Conservation (phyloP, 768 basidiomycete genomes). For the Russula brevipes region DNA sequence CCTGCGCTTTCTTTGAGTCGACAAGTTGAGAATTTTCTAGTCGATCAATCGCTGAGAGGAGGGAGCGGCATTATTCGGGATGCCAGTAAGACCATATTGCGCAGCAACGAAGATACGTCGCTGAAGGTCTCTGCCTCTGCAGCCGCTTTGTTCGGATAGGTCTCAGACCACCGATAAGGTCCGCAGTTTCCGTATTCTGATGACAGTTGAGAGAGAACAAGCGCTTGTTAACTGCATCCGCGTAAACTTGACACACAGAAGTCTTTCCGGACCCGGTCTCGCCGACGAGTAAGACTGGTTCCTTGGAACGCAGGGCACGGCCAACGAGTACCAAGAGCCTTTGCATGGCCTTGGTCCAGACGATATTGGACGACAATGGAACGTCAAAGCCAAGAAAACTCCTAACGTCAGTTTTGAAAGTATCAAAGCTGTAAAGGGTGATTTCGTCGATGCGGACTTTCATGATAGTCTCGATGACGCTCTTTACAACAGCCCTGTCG, state of each 20-base stretch:
- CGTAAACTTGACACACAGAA: constrained; percentile 88
- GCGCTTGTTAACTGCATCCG: constrained; percentile 53
- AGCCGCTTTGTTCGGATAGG: constrained; percentile 74
- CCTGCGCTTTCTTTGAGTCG: constrained; percentile 31
- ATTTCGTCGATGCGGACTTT: constrained; percentile 76
- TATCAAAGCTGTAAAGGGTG: constrained; percentile 57
- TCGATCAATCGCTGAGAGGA: constrained; percentile 29
- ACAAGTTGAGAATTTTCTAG: constrained; percentile 22
- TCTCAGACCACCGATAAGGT: constrained; percentile 88
- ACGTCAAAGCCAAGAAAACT: constrained; percentile 53
- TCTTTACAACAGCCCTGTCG: constrained; percentile 85
- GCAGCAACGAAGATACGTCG: constrained; percentile 41
- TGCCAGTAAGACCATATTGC: constrained; percentile 36
- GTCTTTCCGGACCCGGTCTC: constrained; percentile 98
- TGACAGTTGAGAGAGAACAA: constrained; percentile 88
- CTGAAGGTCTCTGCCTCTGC: constrained; percentile 46
- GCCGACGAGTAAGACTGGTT: constrained; percentile 92
- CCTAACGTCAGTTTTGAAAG: constrained; percentile 37
- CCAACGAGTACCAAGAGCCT: constrained; percentile 79
- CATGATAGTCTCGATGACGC: constrained; percentile 87
- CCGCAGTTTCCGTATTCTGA: constrained; percentile 97
- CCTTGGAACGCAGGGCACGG: constrained; percentile 83
- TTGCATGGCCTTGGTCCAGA: constrained; percentile 94
- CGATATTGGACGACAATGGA: constrained; percentile 46
- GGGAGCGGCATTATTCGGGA: constrained; percentile 28